A percentile compares a stretch with the other conserved stretches of the same genome.
phyloP scores from a whole-genome alignment of 306 rosid species.

The Cicer bijugum region DNA sequence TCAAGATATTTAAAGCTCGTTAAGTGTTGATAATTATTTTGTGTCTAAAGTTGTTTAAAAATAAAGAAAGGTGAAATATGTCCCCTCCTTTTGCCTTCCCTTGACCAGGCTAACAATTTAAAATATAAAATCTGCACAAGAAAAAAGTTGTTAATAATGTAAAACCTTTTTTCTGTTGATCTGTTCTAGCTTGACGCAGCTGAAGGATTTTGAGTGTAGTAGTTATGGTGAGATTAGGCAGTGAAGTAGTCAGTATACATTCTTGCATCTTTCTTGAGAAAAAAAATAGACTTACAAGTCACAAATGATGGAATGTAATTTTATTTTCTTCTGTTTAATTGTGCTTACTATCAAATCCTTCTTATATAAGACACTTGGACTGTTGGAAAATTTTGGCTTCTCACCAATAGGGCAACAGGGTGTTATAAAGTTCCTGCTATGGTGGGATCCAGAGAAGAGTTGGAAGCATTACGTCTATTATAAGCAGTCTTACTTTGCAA shows the following conservation, averaged over 20 bases:
- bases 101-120: background rate
- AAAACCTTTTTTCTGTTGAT: background rate
- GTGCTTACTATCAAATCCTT: slow-evolving; percentile 20
- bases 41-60: slow-evolving; percentile 4
- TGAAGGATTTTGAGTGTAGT: slow-evolving; percentile 24
- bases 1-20: background rate
- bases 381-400: slow-evolving; percentile 25
- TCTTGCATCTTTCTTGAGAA: slow-evolving; percentile 13
- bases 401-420: background rate
- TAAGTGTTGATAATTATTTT: background rate
- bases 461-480: background rate
- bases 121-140: slow-evolving; percentile 1
- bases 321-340: slow-evolving; percentile 12
- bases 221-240: slow-evolving; percentile 22
- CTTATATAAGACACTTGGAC: background rate
- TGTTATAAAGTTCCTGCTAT: background rate
- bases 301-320: slow-evolving; percentile 22
- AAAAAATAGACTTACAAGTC: slow-evolving; percentile 3
- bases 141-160: background rate
- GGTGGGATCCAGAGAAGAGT: background rate
- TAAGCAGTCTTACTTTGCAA: background rate
- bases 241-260: slow-evolving; percentile 16
- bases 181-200: slow-evolving; percentile 14
- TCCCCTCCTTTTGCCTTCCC: background rate
- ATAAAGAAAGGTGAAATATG: background rate